phyloP scores from a whole-genome alignment of 768 basidiomycete genomes.

The Suillus occidentalis region DNA sequence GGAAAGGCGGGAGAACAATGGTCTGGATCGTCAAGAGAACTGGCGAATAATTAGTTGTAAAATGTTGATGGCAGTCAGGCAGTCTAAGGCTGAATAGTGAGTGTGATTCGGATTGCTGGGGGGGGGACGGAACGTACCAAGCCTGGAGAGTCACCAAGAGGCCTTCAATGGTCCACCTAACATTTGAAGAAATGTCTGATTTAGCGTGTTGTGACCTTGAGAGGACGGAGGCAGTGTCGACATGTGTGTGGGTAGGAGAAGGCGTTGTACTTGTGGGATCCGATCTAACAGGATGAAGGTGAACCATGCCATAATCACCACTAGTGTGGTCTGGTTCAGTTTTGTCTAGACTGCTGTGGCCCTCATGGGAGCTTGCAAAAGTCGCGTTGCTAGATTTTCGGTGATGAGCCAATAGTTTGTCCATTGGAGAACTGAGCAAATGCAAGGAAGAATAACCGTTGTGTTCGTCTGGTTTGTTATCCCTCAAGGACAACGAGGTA shows the following conservation, averaged over 20 bases:
- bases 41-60: neutral
- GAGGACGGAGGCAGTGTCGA: constrained; percentile 36
- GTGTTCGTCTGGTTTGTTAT: constrained; percentile 49
- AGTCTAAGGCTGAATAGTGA: too few relatives aligned
- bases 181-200: neutral
- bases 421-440: constrained; percentile 45
- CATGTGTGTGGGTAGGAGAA: constrained; percentile 39
- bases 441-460: constrained; percentile 52
- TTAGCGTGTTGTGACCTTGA: constrained; percentile 22
- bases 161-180: too few relatives aligned
- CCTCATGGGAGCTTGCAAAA: constrained; percentile 43
- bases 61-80: too few relatives aligned
- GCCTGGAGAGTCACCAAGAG: too few relatives aligned
- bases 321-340: constrained; percentile 50
- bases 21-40: constrained; percentile 20
- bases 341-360: constrained; percentile 37
- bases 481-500: too few relatives aligned
- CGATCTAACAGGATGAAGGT: constrained; percentile 36
- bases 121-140: too few relatives aligned
- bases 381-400: constrained; percentile 63
- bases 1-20: constrained; percentile 29
- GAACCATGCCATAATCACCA: constrained; percentile 25
- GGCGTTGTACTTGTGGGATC: constrained; percentile 35
- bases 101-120: too few relatives aligned
- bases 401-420: constrained; percentile 38